These are phyloP conservation scores for Verticillium dahliae DNA, from an alignment of 2,329 filamentous ascomycete species.

Conservation along the genomic window DNA sequence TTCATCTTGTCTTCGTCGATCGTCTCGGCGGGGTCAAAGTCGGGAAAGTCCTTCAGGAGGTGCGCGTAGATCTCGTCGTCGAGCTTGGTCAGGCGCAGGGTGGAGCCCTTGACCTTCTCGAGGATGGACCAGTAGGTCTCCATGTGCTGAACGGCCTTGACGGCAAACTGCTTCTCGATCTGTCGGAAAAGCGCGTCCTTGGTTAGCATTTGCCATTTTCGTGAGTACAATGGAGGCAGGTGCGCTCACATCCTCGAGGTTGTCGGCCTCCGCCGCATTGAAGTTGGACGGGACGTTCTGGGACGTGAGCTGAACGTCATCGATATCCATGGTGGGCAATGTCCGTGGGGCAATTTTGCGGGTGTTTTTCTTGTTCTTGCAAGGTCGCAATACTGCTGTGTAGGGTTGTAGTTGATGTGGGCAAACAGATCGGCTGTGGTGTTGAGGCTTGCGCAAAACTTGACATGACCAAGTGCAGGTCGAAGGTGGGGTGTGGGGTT, in stretches of 20 bases:
- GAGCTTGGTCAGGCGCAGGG: constrained; percentile 82
- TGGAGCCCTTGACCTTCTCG: constrained; percentile 82
- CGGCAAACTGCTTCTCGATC: constrained; percentile 99
- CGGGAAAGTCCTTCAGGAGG: constrained; percentile 81
- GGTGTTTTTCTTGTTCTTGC: too few species aligned
- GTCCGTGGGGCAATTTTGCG: not conserved
- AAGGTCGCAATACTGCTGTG: too few species aligned
- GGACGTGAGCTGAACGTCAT: constrained; percentile 23
- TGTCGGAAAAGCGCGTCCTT: constrained; percentile 24
- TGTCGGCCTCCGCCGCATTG: constrained; percentile 48
- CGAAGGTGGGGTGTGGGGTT: constrained; percentile 1
- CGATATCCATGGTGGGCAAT: constrained; percentile 27
- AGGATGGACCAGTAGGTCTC: constrained; percentile 96
- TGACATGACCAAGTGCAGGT: not conserved
- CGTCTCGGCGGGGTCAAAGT: constrained; percentile 75
- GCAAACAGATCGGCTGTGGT: not conserved
- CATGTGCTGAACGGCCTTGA: constrained; percentile 96
- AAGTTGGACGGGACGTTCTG: constrained; percentile 44
- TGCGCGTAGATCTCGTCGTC: constrained; percentile 94
- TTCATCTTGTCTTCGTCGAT: constrained; percentile 96
- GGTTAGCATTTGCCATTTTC: constrained; percentile 1
- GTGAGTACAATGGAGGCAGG: constrained; percentile 1
- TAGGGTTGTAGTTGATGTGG: not conserved
- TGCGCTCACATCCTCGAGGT: constrained; percentile 48
- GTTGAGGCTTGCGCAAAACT: not conserved